Evolutionary conservation across 306 rosid species (phyloP).

Genomic region (Rosa persica): DNA sequence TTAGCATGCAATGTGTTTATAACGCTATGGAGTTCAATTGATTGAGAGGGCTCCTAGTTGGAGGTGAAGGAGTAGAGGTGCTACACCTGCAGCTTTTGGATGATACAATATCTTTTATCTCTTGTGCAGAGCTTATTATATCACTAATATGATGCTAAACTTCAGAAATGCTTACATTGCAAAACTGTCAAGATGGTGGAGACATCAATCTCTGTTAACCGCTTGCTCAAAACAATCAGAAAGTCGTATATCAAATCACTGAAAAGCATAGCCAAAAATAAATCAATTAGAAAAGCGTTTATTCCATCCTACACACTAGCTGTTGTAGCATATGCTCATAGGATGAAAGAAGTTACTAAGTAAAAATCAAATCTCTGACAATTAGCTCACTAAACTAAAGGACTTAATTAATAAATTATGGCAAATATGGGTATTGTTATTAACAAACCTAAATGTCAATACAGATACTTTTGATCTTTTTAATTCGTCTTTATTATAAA

Average conservation of each 20-base stretch:
- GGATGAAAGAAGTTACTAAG: neutral
- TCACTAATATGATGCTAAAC: neutral
- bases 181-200: slow-evolving; percentile 72
- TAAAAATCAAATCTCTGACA: no score
- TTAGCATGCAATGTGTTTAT: neutral
- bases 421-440: neutral
- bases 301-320: slow-evolving; percentile 3
- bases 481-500: no score
- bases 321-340: neutral
- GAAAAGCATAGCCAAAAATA: slow-evolving; percentile 39
- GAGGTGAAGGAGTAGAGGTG: neutral
- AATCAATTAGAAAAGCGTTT: slow-evolving; percentile 24
- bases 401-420: neutral
- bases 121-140: neutral
- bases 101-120: neutral
- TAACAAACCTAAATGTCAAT: neutral
- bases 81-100: neutral
- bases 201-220: slow-evolving; percentile 72
- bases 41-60: neutral
- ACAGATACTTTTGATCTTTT: neutral
- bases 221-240: slow-evolving; percentile 69
- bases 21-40: neutral
- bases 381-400: neutral
- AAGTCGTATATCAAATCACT: slow-evolving; percentile 89
- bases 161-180: slow-evolving; percentile 57